phyloP scores from a whole-genome alignment of 805 yeast species.

The Ogataea minuta region DNA sequence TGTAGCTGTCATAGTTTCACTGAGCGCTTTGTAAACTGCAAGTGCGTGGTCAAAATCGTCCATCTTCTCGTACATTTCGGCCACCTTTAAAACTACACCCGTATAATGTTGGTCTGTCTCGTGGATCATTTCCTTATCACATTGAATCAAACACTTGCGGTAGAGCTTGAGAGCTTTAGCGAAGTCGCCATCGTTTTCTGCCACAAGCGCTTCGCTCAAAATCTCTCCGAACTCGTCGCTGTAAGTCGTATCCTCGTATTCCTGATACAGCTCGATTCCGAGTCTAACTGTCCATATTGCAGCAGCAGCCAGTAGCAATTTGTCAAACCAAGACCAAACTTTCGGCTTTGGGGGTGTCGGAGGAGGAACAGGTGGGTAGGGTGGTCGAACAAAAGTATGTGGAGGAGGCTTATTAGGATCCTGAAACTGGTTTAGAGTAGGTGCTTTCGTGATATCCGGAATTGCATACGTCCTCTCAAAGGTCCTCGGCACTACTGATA shows the following conservation, averaged over 20 bases:
- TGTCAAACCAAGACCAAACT: too few species aligned
- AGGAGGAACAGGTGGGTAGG: slow-evolving; percentile 1
- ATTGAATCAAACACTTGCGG: slow-evolving; percentile 64
- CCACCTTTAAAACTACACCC: slow-evolving; percentile 77
- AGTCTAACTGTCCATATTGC: too few species aligned
- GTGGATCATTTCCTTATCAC: slow-evolving; percentile 52
- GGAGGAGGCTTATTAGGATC: slow-evolving; percentile 20
- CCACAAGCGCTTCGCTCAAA: slow-evolving; percentile 13
- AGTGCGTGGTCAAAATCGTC: slow-evolving; percentile 28
- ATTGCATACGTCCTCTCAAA: not conserved
- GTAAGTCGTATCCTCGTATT: slow-evolving; percentile 13
- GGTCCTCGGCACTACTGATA: not conserved
- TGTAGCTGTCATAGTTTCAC: slow-evolving; percentile 12
- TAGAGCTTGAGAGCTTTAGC: slow-evolving; percentile 68
- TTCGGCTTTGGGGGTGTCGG: not conserved
- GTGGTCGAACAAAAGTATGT: not conserved
- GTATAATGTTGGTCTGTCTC: slow-evolving; percentile 75
- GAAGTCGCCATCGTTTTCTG: slow-evolving; percentile 41
- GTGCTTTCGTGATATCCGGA: slow-evolving; percentile 21
- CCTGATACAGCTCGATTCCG: slow-evolving; percentile 3
- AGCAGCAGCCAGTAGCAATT: too few species aligned
- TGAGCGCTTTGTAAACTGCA: slow-evolving; percentile 24
- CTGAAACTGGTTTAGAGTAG: slow-evolving; percentile 27
- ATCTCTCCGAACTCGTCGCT: slow-evolving; percentile 11
- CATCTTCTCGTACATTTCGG: slow-evolving; percentile 67